Percentiles rank a stretch among this genome's conserved stretches.
Evolutionary conservation across 164 flowering plant genomes (phyloP).

Genomic region (Berberis thunbergii): DNA sequence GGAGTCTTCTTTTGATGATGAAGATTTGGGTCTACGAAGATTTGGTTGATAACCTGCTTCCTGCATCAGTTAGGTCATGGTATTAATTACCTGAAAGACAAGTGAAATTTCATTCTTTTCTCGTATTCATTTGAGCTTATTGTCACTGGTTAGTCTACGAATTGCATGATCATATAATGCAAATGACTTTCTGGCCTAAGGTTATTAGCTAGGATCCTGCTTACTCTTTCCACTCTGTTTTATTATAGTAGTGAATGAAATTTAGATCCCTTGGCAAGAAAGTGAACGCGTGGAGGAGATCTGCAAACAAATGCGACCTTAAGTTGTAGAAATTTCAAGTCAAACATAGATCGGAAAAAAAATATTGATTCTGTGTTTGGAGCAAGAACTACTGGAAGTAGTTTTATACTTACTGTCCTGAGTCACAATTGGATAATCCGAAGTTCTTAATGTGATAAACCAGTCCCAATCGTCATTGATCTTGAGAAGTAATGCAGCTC

Average conservation of each 20-base stretch:
- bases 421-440: slow-evolving; percentile 45
- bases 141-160: no score
- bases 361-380: no score
- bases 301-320: slow-evolving; percentile 17
- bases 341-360: no score
- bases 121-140: no score
- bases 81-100: no score
- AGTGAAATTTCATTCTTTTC: no score
- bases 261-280: slow-evolving; percentile 42
- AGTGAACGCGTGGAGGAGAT: slow-evolving; percentile 41
- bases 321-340: no score
- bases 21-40: slow-evolving; percentile 33
- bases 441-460: slow-evolving; percentile 39
- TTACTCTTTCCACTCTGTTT: slow-evolving; percentile 26
- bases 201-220: background rate
- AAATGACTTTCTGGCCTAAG: no score
- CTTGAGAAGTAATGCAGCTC: slow-evolving; percentile 37
- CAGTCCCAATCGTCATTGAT: slow-evolving; percentile 37
- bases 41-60: slow-evolving; percentile 12
- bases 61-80: slow-evolving; percentile 15
- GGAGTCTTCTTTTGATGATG: slow-evolving; percentile 13
- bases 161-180: no score
- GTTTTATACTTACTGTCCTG: slow-evolving; percentile 39
- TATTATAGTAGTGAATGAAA: slow-evolving; percentile 23
- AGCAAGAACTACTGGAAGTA: no score